Evolutionary conservation across 83 land plant species (phyloP), one percentile per base, ranked within the genome.

Genomic region (Thuja plicata): DNA sequence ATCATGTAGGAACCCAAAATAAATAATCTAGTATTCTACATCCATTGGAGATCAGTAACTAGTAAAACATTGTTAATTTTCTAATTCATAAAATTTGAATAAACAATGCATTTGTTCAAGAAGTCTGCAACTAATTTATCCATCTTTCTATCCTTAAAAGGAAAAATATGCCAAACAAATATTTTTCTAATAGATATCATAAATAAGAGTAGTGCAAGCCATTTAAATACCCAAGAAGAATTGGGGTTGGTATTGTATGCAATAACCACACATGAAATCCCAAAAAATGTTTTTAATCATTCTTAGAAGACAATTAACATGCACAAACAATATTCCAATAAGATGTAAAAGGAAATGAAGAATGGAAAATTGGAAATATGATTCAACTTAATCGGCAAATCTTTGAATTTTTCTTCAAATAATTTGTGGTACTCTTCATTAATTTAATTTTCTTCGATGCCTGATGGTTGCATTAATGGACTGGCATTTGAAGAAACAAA

Each of bases 361-460:
- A 35, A 15, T 41, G 57, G 7, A 34, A 86, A 82, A 7, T 41
- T 41, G 54, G 7, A 86, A 77, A 88, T 43, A 46, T 74, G 32
- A 52, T 79, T 82, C 45, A 43, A 60, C 66, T 38, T 92, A 95
- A 11, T 92, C 92, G 21, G 94, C 95, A 34, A 89, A 37, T 37
- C 90, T 84, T 57, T 92, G 92, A 37, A 77, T 43, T n/a, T n/a
- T 5, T 87, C 89, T 46, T 95, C 94, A 88, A 91, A 93, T 91
- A 95, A 91, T 94, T 94, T 91, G 5, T 90, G 87, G 66, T 92
- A 92, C 32, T 92, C 92, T 11, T 46, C 48, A 3, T 94, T 94
- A n/a, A 95, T 92, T 30, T 81, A 81, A 6, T 43, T 19, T 16
- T 78, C 84, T 81, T 11, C 34, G n/a, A 11, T 52, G 84, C 84